Base-by-base conservation (phyloP, 176 grass and related monocot genomes). In the Pharus latifolius region DNA sequence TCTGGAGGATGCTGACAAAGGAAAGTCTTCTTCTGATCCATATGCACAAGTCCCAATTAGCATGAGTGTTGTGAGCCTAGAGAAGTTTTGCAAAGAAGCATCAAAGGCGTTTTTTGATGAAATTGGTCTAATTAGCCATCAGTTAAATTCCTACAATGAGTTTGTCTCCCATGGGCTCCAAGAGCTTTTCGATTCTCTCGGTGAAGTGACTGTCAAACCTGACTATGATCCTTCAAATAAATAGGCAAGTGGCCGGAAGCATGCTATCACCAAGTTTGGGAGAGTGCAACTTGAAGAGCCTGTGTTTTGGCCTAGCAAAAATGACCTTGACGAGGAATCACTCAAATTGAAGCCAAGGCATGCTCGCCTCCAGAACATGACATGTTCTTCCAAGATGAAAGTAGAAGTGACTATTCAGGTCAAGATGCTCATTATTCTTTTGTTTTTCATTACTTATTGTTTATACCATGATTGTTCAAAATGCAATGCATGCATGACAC, bases 161-260 rank as follows among this genome's bases (percentile, higher is more conserved):
- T 86, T 86, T 49, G n/a, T n/a, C n/a, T n/a, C n/a, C n/a, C n/a
- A n/a, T n/a, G n/a, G n/a, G n/a, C n/a, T n/a, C n/a, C n/a, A n/a
- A n/a, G n/a, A n/a, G n/a, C n/a, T n/a, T n/a, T n/a, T n/a, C n/a
- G n/a, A n/a, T n/a, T n/a, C n/a, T 6, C 55, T 86, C 29, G 83
- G 83, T 19, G 83, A 86, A 54, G 20, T 86, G 22, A 56, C 32
- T 17, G 70, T 86, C 0, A 77, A 86, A 29, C 83, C 77, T 0
- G 64, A 63, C 6, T 86, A 86, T 42, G 83, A 86, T 35, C 83
- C 83, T 4, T 86, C 83, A 12, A 86, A 86, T 52, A 77, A 86
- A 72, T 63, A 55, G 8, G 47, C 22, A 7, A 67, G 56, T 49
- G 70, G 33, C 24, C 81, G 83, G 77, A 75, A 67, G 58, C 77